Evolutionary conservation across 2,329 filamentous ascomycete genomes (phyloP), one percentile per base, ranked within the genome.

Genomic region (Dryadomyces quercus-mongolicae): DNA sequence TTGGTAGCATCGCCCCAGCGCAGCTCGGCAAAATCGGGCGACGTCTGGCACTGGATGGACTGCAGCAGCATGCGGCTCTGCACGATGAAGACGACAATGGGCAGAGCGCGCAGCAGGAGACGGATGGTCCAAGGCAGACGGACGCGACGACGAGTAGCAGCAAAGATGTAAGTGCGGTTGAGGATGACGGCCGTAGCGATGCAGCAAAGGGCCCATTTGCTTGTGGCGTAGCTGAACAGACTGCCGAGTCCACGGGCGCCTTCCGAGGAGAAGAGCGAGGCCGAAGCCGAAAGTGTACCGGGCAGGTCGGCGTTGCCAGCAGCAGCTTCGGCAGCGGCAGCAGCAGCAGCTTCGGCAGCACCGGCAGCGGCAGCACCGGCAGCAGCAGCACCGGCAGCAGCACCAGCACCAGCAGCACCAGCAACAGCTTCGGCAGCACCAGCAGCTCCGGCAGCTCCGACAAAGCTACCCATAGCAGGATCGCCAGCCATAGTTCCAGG

Each of bases 131-230:
- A 92, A 54, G 78, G 78, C 2, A 97, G 74, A 10, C 79, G 78
- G n/a, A 96, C 74, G 53, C 87, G 82, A 53, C 91, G 80, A 58
- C 93, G 78, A 15, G 89, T 92, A 0, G 91, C 92, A 45, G 90
- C 92, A 68, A 95, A 97, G 61, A 97, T 93, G 56, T 91, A 85
- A 7, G 93, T 94, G 55, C 93, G 82, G 66, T 97, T 97, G 22
- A 97, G 74, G 55, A 96, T 72, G 56, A 97, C 80, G 21, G 89
- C 89, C 75, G 92, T 87, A 42, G 84, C 81, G 62, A 97, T 84
- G 62, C 90, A 96, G 52, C 85, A 84, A 55, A 97, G 72, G 0
- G 92, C 91, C 93, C 93, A 97, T 68, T 86, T 86, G 68, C 88
- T 94, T 1, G 88, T 94, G 46, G 90, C 76, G 68, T 97, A 98